Conservation (phyloP, 2,329 filamentous ascomycete genomes). For the Cladosporium phlei region DNA sequence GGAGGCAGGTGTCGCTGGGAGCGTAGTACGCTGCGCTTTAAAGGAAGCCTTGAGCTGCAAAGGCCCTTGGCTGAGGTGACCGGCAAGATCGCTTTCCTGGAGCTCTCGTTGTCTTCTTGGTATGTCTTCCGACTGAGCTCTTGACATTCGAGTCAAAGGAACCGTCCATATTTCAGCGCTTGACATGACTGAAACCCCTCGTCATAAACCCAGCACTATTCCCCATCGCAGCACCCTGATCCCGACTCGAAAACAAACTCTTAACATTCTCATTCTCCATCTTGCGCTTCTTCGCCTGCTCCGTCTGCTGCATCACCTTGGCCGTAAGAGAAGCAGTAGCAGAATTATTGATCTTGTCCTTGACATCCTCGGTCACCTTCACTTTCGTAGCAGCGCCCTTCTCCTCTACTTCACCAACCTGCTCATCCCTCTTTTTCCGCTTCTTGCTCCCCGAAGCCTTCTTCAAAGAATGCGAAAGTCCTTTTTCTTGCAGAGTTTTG, state of each 20-base stretch:
- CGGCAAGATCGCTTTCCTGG: too few species aligned
- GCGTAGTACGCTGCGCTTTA: too few species aligned
- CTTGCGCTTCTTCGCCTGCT: slow-evolving; percentile 74
- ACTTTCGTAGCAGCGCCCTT: slow-evolving; percentile 8
- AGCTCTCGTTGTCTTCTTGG: too few species aligned
- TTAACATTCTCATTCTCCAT: slow-evolving; percentile 52
- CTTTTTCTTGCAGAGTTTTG: slow-evolving; percentile 63
- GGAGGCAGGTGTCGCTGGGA: too few species aligned
- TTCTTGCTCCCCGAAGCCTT: slow-evolving; percentile 69
- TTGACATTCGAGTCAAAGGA: too few species aligned
- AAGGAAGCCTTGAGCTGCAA: too few species aligned
- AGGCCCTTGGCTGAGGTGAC: too few species aligned
- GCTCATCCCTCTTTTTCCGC: slow-evolving; percentile 58
- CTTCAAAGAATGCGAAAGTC: slow-evolving; percentile 82
- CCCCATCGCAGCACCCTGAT: slow-evolving; percentile 32
- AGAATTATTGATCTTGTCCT: slow-evolving; percentile 69
- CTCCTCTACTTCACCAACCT: slow-evolving; percentile 31
- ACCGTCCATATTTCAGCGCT: slow-evolving; percentile 2
- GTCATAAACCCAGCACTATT: slow-evolving; percentile 49
- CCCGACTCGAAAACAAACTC: slow-evolving; percentile 42
- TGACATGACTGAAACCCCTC: slow-evolving; percentile 37
- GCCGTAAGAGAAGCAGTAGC: slow-evolving; percentile 80
- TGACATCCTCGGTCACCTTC: slow-evolving; percentile 17
- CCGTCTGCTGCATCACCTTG: slow-evolving; percentile 81
- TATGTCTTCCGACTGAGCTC: too few species aligned